A percentile compares a stretch with the other conserved stretches of the same genome.
These are phyloP conservation scores for Phytophthora boehmeriae DNA, from an alignment of 352 stramenopile genomes.

Conservation along the genomic window DNA sequence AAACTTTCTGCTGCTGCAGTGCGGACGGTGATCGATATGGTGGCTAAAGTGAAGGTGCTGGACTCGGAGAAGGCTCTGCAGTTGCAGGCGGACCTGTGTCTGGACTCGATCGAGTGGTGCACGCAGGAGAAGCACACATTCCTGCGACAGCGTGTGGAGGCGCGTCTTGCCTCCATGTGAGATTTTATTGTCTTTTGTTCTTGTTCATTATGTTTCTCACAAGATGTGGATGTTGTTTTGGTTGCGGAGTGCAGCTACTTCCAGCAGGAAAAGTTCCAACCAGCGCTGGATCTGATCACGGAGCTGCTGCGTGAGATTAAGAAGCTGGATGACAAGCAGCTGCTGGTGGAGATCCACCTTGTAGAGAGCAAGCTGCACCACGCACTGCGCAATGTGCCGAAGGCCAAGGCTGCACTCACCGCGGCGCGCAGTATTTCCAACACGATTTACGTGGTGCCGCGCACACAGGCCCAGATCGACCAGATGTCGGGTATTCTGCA, in stretches of 20 bases:
- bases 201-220: not conserved
- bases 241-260: slow-evolving; percentile 67
- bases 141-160: slow-evolving; percentile 97
- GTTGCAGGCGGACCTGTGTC: slow-evolving; percentile 93
- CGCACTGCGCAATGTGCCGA: slow-evolving; percentile 96
- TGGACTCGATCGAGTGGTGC: slow-evolving; percentile 96
- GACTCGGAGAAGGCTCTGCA: slow-evolving; percentile 93
- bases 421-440: slow-evolving; percentile 97
- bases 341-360: slow-evolving; percentile 99
- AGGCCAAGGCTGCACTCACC: slow-evolving; percentile 96
- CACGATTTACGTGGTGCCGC: slow-evolving; percentile 97
- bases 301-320: slow-evolving; percentile 97
- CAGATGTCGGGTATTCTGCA: slow-evolving; percentile 98
- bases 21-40: slow-evolving; percentile 97
- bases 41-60: slow-evolving; percentile 90
- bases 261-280: slow-evolving; percentile 91
- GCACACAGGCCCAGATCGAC: slow-evolving; percentile 95
- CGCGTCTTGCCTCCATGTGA: slow-evolving; percentile 91
- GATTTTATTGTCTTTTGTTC: slow-evolving; percentile 7
- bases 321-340: slow-evolving; percentile 99
- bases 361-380: slow-evolving; percentile 98
- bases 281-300: slow-evolving; percentile 94
- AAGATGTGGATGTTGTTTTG: slow-evolving; percentile 19
- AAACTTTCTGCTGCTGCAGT: slow-evolving; percentile 58
- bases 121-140: slow-evolving; percentile 97